These are phyloP conservation scores for Mediolabrus comicus DNA, from an alignment of 108 stramenopile species.

Conservation along the genomic window DNA sequence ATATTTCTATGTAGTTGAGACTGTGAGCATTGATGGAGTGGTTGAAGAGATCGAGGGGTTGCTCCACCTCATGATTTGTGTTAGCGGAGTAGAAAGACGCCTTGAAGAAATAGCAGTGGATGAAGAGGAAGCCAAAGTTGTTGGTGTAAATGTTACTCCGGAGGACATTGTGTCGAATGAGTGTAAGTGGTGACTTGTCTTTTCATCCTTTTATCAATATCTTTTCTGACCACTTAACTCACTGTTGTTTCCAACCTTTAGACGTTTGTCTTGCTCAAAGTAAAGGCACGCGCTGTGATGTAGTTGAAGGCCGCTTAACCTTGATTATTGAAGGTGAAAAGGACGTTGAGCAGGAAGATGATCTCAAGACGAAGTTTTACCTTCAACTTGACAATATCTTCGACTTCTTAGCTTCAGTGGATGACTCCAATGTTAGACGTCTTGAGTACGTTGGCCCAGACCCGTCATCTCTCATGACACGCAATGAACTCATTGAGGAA, in stretches of 20 bases:
- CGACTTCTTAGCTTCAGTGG: not conserved
- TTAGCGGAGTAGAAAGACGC: not conserved
- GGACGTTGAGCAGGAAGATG: not conserved
- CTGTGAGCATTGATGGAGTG: not conserved
- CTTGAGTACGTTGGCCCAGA: not conserved
- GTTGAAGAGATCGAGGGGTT: not conserved
- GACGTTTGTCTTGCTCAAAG: not conserved
- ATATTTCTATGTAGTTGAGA: not conserved
- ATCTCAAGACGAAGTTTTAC: not conserved
- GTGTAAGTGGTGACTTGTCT: not conserved
- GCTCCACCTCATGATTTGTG: not conserved
- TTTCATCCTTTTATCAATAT: not conserved
- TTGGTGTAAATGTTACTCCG: not conserved
- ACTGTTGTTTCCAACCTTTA: not conserved
- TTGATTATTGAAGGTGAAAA: not conserved
- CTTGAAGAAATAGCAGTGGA: not conserved
- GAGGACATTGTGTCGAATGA: not conserved
- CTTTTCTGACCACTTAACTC: too few relatives aligned
- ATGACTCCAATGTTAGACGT: not conserved
- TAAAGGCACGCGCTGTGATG: not conserved
- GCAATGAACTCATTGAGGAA: not conserved
- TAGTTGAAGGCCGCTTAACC: not conserved
- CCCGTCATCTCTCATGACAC: conserved; percentile 1
- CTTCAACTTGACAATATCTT: not conserved
- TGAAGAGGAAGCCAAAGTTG: not conserved